These are phyloP conservation scores for Tricholoma sp. DNA, from an alignment of 768 basidiomycete genomes.

Conservation along the genomic window DNA sequence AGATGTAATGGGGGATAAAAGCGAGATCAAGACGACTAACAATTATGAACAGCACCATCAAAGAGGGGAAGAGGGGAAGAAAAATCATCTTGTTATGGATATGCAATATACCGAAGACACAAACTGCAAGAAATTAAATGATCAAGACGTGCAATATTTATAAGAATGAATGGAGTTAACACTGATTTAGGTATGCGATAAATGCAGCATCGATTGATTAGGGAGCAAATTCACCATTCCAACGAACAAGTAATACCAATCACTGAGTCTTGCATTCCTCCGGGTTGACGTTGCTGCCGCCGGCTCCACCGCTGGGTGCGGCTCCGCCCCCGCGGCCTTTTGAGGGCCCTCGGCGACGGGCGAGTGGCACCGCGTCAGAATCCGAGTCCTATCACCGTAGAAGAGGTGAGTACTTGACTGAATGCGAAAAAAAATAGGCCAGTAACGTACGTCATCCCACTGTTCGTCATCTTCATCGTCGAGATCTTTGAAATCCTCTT, in stretches of 20 bases:
- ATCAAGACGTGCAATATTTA: neutral
- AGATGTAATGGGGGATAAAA: neutral
- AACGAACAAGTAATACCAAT: constrained; percentile 1
- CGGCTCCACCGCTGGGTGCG: constrained; percentile 22
- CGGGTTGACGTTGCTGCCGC: constrained; percentile 54
- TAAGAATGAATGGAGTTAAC: neutral
- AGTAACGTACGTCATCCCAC: constrained; percentile 48
- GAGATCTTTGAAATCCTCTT: constrained; percentile 54
- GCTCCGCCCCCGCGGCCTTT: constrained; percentile 41
- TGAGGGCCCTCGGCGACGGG: constrained; percentile 48
- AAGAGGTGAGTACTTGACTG: constrained; percentile 6
- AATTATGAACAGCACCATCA: neutral
- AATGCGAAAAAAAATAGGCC: constrained; percentile 4
- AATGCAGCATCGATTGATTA: neutral
- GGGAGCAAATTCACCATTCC: neutral
- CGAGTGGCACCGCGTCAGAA: constrained; percentile 61
- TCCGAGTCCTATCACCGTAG: constrained; percentile 51
- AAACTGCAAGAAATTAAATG: neutral
- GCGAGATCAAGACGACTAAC: neutral
- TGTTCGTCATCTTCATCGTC: constrained; percentile 57
- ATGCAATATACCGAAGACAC: neutral
- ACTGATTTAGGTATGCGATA: neutral
- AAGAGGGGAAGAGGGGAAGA: neutral
- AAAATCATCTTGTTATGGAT: neutral
- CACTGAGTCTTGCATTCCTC: constrained; percentile 94